phyloP scores from a whole-genome alignment of 139 green algal species.

The Chlamydomonas schloesseri region DNA sequence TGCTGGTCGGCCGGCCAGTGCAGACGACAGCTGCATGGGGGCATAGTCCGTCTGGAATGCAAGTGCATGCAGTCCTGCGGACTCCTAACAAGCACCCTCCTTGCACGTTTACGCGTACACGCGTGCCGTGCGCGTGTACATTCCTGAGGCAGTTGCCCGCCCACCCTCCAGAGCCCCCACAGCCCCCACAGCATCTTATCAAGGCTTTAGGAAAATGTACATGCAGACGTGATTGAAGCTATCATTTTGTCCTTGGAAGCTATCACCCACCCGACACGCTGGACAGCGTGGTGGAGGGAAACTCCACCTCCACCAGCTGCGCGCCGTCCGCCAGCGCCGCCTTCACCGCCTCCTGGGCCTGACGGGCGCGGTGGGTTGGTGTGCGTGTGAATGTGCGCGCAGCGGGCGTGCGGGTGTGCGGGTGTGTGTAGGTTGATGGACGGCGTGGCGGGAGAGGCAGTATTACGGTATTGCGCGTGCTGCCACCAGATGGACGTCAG shows the following conservation, averaged over 20 bases:
- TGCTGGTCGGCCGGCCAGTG: background rate
- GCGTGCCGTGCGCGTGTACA: too few species aligned
- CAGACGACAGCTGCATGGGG: background rate
- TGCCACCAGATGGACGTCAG: background rate
- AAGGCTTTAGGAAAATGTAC: background rate
- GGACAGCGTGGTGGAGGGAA: slow-evolving; percentile 61
- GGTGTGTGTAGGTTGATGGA: background rate
- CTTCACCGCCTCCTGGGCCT: slow-evolving; percentile 62
- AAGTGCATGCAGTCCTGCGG: too few species aligned
- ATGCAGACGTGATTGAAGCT: background rate
- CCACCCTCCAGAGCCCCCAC: too few species aligned
- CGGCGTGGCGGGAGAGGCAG: too few species aligned
- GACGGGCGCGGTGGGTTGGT: background rate
- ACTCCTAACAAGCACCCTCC: too few species aligned
- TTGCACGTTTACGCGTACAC: too few species aligned
- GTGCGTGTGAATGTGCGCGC: background rate
- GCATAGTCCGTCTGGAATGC: background rate
- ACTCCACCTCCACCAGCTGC: slow-evolving; percentile 76
- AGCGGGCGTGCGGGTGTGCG: background rate
- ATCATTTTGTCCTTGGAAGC: background rate
- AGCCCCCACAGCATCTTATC: background rate
- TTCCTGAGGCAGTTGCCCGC: too few species aligned
- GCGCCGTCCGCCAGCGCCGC: slow-evolving; percentile 65
- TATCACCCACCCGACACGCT: slow-evolving; percentile 47
- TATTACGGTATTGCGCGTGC: background rate